Evolutionary conservation across 2,329 filamentous ascomycete species (phyloP), one percentile per base, ranked within the genome.

Genomic region (Hirsutella minnesotensis): DNA sequence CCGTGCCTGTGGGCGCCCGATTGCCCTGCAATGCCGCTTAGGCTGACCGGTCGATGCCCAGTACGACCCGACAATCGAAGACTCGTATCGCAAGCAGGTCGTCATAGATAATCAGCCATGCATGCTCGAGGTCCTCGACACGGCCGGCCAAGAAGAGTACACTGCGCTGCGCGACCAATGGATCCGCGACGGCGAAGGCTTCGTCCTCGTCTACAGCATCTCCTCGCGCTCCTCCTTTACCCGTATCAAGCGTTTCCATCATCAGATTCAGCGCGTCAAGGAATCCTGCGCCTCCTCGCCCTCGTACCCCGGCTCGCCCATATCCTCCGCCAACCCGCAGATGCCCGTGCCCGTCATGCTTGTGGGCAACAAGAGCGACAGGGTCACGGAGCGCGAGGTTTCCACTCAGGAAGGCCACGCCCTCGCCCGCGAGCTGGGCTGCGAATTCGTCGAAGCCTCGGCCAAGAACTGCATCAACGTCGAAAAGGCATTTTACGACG

Each of bases 391-490:
- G 67, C 80, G 92, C 51, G 90, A 95, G 58, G 92, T 96, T 3
- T 95, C 89, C 3, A 94, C 89, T 40, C 92, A 96, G 63, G 92
- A 98, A 67, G 92, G 92, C 15, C 85, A 87, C 52, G 88, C 89
- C 41, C 69, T 96, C 33, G 90, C 92, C 43, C 84, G 89, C 56
- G 87, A 95, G 56, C 71, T 98, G 33, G 87, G 87, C 49, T 96
- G 92, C 66, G 89, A 95, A 54, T 96, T 96, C 55, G 88, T 95
- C 53, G 90, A 96, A 64, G 89, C 90, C 2, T 95, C 89, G 7
- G 90, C 90, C 30, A 95, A 95, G 70, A 95, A 95, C 62, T 95
- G 89, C 67, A 88, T 95, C 70, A 95, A 96, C 57, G 90, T 95
- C 42, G 92, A 95, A 64, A 96, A 94, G 72, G 90, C 88, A 27